Conservation (phyloP, 371 early-diverging fungal species). For the Funneliformis caledonium region DNA sequence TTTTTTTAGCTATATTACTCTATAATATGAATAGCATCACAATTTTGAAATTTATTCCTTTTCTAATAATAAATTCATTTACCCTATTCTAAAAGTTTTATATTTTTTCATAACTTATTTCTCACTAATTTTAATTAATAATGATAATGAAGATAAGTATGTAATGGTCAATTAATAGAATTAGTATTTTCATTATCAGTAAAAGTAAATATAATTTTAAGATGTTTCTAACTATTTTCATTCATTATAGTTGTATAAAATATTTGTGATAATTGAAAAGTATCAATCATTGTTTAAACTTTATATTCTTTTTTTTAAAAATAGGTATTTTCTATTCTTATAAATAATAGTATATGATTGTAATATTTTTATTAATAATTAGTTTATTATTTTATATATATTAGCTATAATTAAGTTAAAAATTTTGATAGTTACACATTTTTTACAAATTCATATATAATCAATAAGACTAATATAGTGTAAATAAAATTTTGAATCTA, state of each 20-base stretch:
- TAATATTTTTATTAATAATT: not conserved
- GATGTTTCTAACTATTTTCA: not conserved
- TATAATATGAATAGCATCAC: not conserved
- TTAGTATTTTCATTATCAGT: conserved; percentile 3
- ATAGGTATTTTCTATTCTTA: not conserved
- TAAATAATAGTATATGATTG: not conserved
- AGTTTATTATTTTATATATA: too few species aligned
- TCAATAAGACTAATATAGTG: too few species aligned
- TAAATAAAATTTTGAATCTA: too few species aligned
- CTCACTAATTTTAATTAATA: too few species aligned
- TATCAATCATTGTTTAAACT: not conserved
- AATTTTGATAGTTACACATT: too few species aligned
- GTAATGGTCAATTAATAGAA: conserved; percentile 15
- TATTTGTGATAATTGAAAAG: not conserved
- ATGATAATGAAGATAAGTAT: not conserved
- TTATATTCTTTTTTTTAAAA: not conserved
- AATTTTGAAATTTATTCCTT: not conserved
- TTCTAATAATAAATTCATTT: not conserved
- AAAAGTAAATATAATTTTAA: not conserved
- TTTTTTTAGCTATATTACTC: not conserved
- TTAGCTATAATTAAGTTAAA: too few species aligned
- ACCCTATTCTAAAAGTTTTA: not conserved
- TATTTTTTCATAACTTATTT: conserved; percentile 6
- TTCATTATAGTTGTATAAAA: too few species aligned
- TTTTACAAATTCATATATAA: too few species aligned